Base-by-base conservation (phyloP, 495 filamentous ascomycete species). In the Xylaria acuta region DNA sequence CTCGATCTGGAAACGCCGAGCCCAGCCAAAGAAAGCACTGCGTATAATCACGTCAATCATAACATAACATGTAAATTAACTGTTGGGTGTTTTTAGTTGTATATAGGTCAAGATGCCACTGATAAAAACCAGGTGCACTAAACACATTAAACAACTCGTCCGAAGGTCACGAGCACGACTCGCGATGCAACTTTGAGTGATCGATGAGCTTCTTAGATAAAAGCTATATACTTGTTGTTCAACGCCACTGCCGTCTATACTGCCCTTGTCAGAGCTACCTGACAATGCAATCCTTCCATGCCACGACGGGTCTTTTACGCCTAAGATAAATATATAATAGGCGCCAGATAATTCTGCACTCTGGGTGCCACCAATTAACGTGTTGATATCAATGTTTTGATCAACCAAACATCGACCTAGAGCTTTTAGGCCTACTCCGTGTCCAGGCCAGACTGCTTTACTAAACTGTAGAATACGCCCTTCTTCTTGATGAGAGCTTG, bases 401-500 rank as follows among this genome's bases (percentile, higher is more conserved):
- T 36, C 22, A 38, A 45, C 53, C 8, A 32, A 34, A 27, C 14
- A 18, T 6, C 22, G 25, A 11, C 45, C 12, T 59, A 69, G 36
- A 47, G 25, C 27, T 38, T 18, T 30, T 9, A 30, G 56, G 36
- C 58, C 45, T 78, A 78, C 62, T 79, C 78, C 49, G 74, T 78
- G 76, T 81, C 81, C 64, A 87, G 74, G 32, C 85, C 84, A 32
- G 85, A 82, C 75, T 87, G 83, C 79, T 79, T 85, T 56, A 86
- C 84, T 36, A 87, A 73, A 14, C 82, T 77, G 67, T 82, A 82
- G 71, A 87, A 87, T 38, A 81, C 70, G 12, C 85, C 85, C 66
- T 73, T 75, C 77, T 81, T 79, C 73, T 79, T 77, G 12, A 85
- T 78, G 70, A 87, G 77, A 59, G 81, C 81, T 56, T 79, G 67